A percentile compares a stretch with the other conserved stretches of the same genome.
Evolutionary conservation across 129 eudicot genomes (phyloP).

Genomic region (Logfia minima): DNA sequence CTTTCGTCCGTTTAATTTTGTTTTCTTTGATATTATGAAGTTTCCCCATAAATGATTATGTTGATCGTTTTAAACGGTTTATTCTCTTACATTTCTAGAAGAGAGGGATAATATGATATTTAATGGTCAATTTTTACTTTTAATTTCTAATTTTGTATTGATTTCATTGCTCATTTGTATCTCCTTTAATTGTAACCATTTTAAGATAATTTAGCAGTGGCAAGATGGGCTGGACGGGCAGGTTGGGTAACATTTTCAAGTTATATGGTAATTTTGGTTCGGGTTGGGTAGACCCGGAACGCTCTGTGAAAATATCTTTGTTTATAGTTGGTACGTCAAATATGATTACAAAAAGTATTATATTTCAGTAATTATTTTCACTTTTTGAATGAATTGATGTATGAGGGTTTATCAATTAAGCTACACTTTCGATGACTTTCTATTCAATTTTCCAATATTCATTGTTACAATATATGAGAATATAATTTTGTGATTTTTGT

Average conservation of each 20-base stretch:
- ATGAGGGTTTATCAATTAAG: neutral
- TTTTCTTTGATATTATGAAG: neutral
- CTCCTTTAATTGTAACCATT: neutral
- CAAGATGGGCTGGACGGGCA: neutral
- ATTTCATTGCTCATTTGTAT: conserved; percentile 1
- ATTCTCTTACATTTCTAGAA: too few relatives aligned
- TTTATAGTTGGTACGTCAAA: too few relatives aligned
- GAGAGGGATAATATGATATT: neutral
- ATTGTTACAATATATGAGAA: neutral
- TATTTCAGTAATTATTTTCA: too few relatives aligned
- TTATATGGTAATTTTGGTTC: neutral
- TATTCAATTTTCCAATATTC: neutral
- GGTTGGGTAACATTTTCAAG: neutral
- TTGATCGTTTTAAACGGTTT: neutral
- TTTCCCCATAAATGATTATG: neutral
- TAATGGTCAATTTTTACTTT: neutral
- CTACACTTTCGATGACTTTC: neutral
- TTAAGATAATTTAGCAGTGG: neutral
- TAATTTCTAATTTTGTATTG: neutral
- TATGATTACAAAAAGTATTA: too few relatives aligned
- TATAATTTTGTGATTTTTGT: conserved; percentile 20
- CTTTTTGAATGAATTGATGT: neutral
- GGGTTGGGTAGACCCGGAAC: neutral
- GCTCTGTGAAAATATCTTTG: too few relatives aligned
- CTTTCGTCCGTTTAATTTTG: neutral